Evolutionary conservation across 192 early-diverging fungal species (phyloP).

Genomic region (Coemansia sp.): DNA sequence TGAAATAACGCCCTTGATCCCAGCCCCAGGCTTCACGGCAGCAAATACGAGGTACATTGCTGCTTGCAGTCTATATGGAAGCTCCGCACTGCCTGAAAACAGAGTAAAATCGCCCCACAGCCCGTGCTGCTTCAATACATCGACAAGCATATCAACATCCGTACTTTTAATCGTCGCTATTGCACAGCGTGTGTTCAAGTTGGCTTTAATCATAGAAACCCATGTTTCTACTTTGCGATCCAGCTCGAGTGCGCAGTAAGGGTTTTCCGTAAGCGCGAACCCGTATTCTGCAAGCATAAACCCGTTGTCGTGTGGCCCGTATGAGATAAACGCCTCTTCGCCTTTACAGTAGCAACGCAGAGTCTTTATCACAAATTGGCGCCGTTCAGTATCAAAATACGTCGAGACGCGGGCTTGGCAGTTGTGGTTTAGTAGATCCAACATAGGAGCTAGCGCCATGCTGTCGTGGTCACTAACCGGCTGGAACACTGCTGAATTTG

Average conservation of each 20-base stretch:
- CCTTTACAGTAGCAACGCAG: conserved; percentile 59
- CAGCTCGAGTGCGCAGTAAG: conserved; percentile 34
- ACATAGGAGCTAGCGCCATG: conserved; percentile 71
- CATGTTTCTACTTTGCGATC: conserved; percentile 20
- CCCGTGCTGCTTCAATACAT: conserved; percentile 23
- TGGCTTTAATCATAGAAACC: conserved; percentile 12
- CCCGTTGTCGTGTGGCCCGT: conserved; percentile 48
- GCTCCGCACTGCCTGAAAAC: conserved; percentile 18
- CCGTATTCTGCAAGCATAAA: conserved; percentile 53
- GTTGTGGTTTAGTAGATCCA: conserved; percentile 77
- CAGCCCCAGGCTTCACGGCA: not conserved
- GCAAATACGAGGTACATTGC: conserved; percentile 37
- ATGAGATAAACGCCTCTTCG: conserved; percentile 57
- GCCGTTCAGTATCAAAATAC: conserved; percentile 14
- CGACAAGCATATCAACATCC: conserved; percentile 18
- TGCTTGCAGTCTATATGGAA: conserved; percentile 33
- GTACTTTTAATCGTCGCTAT: conserved; percentile 3
- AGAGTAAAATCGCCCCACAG: conserved; percentile 47
- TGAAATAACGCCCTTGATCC: not conserved
- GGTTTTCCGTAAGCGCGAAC: conserved; percentile 34
- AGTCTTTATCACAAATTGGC: conserved; percentile 67
- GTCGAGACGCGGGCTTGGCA: conserved; percentile 55
- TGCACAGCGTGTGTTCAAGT: not conserved
- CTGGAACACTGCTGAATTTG: not conserved
- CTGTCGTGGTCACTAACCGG: conserved; percentile 37